Evolutionary conservation across 495 filamentous ascomycete species (phyloP), one percentile per base, ranked within the genome.

Genomic region (Xanthoparmelia taractica): DNA sequence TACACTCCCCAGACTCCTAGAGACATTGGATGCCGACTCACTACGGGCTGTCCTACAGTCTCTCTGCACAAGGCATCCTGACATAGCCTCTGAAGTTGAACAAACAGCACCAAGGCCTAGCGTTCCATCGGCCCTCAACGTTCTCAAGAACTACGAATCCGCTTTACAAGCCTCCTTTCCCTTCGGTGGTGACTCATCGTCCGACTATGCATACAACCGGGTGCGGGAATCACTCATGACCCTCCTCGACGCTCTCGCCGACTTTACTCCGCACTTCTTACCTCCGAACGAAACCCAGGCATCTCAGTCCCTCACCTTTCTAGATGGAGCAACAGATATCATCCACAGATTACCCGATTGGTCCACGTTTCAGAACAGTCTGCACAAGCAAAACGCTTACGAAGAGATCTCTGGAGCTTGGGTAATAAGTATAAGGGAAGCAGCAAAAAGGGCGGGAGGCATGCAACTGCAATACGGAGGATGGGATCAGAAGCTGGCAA

Each of bases 331-430:
- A 23, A 98, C 93, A 18, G 86, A 92, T 58, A 82, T 97, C 50
- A 88, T 97, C 54, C 93, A 97, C 73, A 82, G 84, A 20, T 78
- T 98, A 45, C 94, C 94, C 8, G 83, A 90, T 57, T 97, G 90
- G 89, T 87, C 88, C 65, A 88, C 84, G 59, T 88, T 86, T 47
- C 83, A 88, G 66, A 87, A 97, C 73, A 92, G 92, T 62, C 81
- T 94, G 66, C 89, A 94, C 78, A 96, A 96, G 73, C 85, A 94
- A 65, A 90, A 90, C 66, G 91, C 92, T 18, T 97, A 97, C 72
- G 93, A 98, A 68, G 95, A 97, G 73, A 90, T 98, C 50, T 86
- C 90, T 54, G 88, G 86, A 68, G 95, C 94, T 13, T 98, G 94
- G 94, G 85, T 91, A 36, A 70, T 96, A 70, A 93, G 96, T 48